Conservation (phyloP, 1,284 basidiomycete genomes). For the Schizophyllum commune region DNA sequence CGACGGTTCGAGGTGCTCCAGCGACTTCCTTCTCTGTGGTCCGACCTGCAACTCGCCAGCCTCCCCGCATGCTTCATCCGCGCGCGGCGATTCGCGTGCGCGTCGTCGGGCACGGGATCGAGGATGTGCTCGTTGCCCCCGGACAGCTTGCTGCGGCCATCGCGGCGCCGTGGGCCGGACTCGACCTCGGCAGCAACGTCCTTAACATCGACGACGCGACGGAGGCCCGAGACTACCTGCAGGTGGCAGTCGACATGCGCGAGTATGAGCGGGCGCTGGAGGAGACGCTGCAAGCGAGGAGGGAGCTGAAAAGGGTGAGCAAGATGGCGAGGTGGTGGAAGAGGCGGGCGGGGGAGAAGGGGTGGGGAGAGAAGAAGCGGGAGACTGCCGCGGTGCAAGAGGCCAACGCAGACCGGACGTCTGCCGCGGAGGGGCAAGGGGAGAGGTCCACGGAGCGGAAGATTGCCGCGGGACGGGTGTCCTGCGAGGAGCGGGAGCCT, state of each 20-base stretch:
- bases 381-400: too few relatives aligned
- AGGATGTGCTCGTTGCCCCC: background rate
- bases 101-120: background rate
- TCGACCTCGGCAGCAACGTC: background rate
- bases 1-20: too few relatives aligned
- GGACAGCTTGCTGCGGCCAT: background rate
- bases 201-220: background rate
- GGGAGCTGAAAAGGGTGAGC: slow-evolving; percentile 15
- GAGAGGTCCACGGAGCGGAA: too few relatives aligned
- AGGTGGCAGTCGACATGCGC: background rate
- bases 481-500: too few relatives aligned
- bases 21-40: too few relatives aligned
- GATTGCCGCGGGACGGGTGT: too few relatives aligned
- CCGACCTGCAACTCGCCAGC: background rate
- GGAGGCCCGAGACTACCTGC: background rate
- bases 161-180: too few relatives aligned
- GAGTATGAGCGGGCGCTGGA: background rate
- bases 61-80: background rate
- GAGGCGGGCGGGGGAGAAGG: slow-evolving; percentile 22
- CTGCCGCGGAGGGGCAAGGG: too few relatives aligned
- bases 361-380: slow-evolving; percentile 15
- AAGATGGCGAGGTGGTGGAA: slow-evolving; percentile 22
- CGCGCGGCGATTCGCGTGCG: background rate
- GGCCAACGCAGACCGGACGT: too few relatives aligned
- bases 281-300: background rate